Percentiles rank a stretch among this genome's conserved stretches.
Conservation (phyloP, 371 early-diverging fungal genomes). For the Syncephalis plumigaleata region DNA sequence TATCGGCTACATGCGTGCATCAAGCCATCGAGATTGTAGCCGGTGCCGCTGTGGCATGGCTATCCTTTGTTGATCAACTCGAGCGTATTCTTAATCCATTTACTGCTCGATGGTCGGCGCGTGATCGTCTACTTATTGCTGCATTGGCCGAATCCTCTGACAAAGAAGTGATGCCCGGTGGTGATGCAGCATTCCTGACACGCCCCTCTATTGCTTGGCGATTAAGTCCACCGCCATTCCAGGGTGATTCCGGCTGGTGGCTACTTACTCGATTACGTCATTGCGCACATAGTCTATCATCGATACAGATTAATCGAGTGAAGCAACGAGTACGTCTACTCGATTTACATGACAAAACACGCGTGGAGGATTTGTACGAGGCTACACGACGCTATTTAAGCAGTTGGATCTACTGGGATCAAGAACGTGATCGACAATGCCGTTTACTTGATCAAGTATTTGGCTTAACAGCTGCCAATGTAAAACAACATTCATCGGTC, state of each 20-base stretch:
- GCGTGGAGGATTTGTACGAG: constrained; percentile 26
- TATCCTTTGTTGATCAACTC: constrained; percentile 44
- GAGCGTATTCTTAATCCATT: constrained; percentile 31
- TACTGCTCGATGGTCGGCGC: constrained; percentile 24
- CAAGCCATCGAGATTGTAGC: constrained; percentile 56
- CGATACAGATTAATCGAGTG: constrained; percentile 15
- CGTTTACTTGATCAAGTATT: constrained; percentile 34
- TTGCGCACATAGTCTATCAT: constrained; percentile 20
- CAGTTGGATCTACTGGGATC: constrained; percentile 53
- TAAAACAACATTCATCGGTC: too few relatives aligned
- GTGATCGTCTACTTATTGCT: constrained; percentile 38
- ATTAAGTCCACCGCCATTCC: constrained; percentile 40
- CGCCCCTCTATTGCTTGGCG: constrained; percentile 50
- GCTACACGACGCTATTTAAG: constrained; percentile 27
- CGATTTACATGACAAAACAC: constrained; percentile 12
- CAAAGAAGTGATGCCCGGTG: constrained; percentile 15
- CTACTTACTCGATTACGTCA: constrained; percentile 50
- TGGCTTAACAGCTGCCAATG: constrained; percentile 4
- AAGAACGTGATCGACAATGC: constrained; percentile 23
- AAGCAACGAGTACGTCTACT: constrained; percentile 24
- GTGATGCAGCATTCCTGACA: constrained; percentile 55
- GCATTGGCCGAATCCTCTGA: constrained; percentile 37
- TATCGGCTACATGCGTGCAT: constrained; percentile 37
- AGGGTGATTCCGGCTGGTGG: constrained; percentile 64
- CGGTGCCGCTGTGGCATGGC: constrained; percentile 55